Percentiles rank a stretch among this genome's conserved stretches.
phyloP scores from a whole-genome alignment of 2,329 filamentous ascomycete species.

The Trichoderma harzianum region DNA sequence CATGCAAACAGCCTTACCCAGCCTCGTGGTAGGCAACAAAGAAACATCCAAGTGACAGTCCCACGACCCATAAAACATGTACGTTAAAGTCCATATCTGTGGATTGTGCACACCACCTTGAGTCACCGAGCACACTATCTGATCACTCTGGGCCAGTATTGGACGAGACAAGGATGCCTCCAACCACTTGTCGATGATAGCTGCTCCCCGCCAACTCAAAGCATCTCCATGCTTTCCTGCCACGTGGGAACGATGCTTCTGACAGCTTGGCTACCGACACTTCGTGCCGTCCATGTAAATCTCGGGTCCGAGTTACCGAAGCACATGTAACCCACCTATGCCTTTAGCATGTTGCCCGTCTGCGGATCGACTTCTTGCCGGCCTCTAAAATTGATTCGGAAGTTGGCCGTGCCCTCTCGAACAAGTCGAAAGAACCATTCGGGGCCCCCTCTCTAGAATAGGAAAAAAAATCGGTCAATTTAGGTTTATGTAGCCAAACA shows the following conservation, averaged over 20 bases:
- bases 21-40: neutral
- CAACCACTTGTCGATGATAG: neutral
- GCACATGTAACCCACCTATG: neutral
- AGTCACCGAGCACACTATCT: neutral
- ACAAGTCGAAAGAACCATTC: constrained; percentile 22
- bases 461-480: neutral
- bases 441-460: constrained; percentile 20
- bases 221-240: neutral
- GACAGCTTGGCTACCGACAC: neutral
- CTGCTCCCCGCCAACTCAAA: neutral
- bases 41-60: neutral
- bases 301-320: neutral
- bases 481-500: neutral
- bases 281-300: neutral
- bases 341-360: constrained; percentile 11
- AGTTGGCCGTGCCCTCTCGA: constrained; percentile 18
- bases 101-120: neutral
- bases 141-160: neutral
- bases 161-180: neutral
- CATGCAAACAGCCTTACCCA: neutral
- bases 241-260: neutral
- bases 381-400: constrained; percentile 9
- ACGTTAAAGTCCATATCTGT: neutral
- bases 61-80: neutral
- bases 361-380: constrained; percentile 10